Base-by-base conservation (phyloP, 306 rosid genomes). In the Ceratonia siliqua region DNA sequence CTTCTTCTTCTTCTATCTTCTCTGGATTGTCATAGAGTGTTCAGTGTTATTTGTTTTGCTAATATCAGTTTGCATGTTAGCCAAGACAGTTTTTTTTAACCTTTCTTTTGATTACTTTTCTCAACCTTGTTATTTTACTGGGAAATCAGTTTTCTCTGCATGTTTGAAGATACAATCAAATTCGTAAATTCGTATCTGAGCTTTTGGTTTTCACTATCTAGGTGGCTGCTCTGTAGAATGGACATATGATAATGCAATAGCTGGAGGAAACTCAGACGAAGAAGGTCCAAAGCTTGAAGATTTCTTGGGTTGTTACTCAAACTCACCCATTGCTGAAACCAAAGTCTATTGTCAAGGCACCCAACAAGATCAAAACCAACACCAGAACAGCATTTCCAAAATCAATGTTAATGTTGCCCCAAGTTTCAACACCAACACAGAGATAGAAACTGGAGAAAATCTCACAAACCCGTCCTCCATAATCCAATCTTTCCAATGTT, bases 231-330 rank as follows among this genome's bases (percentile, higher is more conserved):
- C 38, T 68, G 53, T 49, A 90, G 99, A 92, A 77, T 92, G 99
- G 99, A 89, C 93, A 64, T 90, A 86, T 77, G 90, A 88, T 14
- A 65, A 81, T 74, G 84, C 85, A 24, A 78, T 91, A 71, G 84
- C 72, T 15, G 85, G 87, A 36, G 77, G 86, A 38, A 80, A 81
- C 45, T 74, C 86, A 24, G 78, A 73, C 38, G 92, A 88, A 50
- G 86, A 84, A 41, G 87, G 91, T 30, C 98, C 99, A 58, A 94
- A 94, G 83, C 96, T 94, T 68, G 99, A 94, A 81, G 96, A 94
- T 62, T 94, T 94, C 83, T 79, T 94, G 78, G 99, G 99, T 15
- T 86, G 96, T 43, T 94, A 94, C 89, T 86, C 97, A 10, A 94
- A 81, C 85, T 84, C 98, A 0, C 76, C 86, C 9, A 62, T 82